These are phyloP conservation scores for Trametes cinnabarina DNA, from an alignment of 768 basidiomycete species.

Conservation along the genomic window DNA sequence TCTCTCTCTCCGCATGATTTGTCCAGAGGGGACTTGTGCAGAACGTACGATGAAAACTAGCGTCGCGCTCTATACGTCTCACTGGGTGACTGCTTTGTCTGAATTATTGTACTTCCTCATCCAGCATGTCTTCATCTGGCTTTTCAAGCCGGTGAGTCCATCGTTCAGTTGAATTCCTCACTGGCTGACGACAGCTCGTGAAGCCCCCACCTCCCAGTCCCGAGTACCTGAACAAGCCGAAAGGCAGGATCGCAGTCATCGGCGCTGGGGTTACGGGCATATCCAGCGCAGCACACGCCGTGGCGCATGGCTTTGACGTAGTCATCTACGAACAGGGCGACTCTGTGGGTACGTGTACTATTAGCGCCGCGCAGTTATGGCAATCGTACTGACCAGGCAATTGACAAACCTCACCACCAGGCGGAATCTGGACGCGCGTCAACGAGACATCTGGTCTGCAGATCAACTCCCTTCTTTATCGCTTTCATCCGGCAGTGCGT, in stretches of 20 bases:
- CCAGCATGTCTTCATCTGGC: too few species aligned
- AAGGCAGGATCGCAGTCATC: slow-evolving; percentile 46
- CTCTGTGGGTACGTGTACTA: slow-evolving; percentile 21
- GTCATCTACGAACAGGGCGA: slow-evolving; percentile 42
- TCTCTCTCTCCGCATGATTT: too few species aligned
- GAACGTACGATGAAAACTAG: too few species aligned
- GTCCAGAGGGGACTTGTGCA: too few species aligned
- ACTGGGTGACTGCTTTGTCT: too few species aligned
- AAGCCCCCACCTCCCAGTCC: background rate
- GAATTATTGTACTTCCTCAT: too few species aligned
- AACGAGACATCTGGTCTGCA: slow-evolving; percentile 50
- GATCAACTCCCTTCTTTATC: slow-evolving; percentile 49
- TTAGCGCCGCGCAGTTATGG: too few species aligned
- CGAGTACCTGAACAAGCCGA: slow-evolving; percentile 8
- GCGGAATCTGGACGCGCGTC: slow-evolving; percentile 51
- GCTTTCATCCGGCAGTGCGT: slow-evolving; percentile 47
- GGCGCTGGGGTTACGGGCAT: slow-evolving; percentile 52
- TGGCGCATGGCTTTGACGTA: slow-evolving; percentile 53
- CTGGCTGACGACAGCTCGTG: too few species aligned
- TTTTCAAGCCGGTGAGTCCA: too few species aligned
- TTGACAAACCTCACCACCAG: slow-evolving; percentile 21
- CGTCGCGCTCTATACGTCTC: too few species aligned
- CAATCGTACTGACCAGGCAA: too few species aligned
- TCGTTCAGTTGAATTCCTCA: too few species aligned
- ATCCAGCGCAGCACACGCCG: slow-evolving; percentile 49